These are phyloP conservation scores for Blastocystis sp. DNA, from an alignment of 352 stramenopile species.

Conservation along the genomic window DNA sequence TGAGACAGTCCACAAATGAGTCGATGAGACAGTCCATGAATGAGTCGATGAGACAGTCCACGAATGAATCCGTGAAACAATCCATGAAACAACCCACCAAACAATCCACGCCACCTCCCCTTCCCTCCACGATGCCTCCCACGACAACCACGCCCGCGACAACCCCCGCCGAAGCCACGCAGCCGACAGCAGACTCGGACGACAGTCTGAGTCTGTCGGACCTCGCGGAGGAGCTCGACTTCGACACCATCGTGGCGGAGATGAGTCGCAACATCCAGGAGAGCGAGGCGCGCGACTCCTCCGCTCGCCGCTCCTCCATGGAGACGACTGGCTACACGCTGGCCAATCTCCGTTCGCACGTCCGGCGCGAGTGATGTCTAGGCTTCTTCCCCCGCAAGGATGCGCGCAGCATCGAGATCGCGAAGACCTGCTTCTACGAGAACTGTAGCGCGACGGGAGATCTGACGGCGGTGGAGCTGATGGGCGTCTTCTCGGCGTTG, in stretches of 20 bases:
- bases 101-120: neutral
- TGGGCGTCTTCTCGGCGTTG: neutral
- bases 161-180: neutral
- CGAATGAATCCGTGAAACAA: too few species aligned
- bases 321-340: neutral
- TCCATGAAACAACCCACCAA: neutral
- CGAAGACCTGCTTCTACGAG: neutral
- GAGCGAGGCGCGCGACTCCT: neutral
- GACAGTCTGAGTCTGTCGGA: neutral
- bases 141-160: neutral
- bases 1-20: too few species aligned
- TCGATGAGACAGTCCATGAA: too few species aligned
- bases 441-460: neutral
- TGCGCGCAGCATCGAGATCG: neutral
- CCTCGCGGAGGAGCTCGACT: constrained; percentile 1
- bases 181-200: too few species aligned
- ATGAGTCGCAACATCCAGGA: neutral
- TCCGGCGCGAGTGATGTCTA: neutral
- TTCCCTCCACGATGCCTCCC: neutral
- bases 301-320: neutral
- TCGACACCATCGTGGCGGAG: constrained; percentile 39
- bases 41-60: too few species aligned
- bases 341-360: neutral
- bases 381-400: neutral
- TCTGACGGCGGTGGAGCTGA: constrained; percentile 1